phyloP scores from a whole-genome alignment of 495 filamentous ascomycete species.

The Aspergillus nidulans region DNA sequence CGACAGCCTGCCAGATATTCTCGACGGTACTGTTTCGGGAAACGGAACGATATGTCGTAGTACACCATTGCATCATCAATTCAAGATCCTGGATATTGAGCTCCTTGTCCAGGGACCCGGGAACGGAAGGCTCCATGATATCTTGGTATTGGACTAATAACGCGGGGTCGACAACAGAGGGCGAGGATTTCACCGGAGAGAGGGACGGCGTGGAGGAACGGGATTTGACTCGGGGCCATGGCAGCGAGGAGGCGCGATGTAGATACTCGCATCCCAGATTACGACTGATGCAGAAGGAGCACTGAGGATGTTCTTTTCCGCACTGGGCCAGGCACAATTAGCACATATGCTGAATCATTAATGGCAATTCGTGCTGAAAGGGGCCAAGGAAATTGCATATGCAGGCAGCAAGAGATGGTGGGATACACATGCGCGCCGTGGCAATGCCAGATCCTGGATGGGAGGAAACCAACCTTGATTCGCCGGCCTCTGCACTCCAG shows the following conservation, averaged over 20 bases:
- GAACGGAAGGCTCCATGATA: constrained; percentile 10
- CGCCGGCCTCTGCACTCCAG: constrained; percentile 46
- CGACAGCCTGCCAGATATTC: constrained; percentile 40
- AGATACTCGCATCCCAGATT: constrained; percentile 30
- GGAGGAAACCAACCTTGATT: constrained; percentile 35
- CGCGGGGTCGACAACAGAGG: constrained; percentile 5
- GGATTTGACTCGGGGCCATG: constrained; percentile 23
- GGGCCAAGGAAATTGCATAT: background rate
- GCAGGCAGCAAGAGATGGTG: background rate
- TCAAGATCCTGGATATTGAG: constrained; percentile 35
- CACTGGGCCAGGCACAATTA: constrained; percentile 15
- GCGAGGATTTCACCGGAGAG: constrained; percentile 8
- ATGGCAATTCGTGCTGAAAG: background rate
- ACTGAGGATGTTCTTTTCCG: constrained; percentile 14
- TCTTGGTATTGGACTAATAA: constrained; percentile 9
- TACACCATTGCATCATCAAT: constrained; percentile 46
- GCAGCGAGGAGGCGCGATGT: constrained; percentile 21
- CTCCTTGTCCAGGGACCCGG: constrained; percentile 1
- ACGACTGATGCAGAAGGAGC: constrained; percentile 32
- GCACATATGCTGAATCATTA: constrained; percentile 1
- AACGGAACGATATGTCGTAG: constrained; percentile 39
- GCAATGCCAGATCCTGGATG: background rate
- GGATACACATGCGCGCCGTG: background rate
- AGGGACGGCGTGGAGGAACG: constrained; percentile 18
- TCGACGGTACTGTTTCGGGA: constrained; percentile 28